These are phyloP conservation scores for Melaleuca alternifolia DNA, from an alignment of 345 rosid genomes.

Conservation along the genomic window DNA sequence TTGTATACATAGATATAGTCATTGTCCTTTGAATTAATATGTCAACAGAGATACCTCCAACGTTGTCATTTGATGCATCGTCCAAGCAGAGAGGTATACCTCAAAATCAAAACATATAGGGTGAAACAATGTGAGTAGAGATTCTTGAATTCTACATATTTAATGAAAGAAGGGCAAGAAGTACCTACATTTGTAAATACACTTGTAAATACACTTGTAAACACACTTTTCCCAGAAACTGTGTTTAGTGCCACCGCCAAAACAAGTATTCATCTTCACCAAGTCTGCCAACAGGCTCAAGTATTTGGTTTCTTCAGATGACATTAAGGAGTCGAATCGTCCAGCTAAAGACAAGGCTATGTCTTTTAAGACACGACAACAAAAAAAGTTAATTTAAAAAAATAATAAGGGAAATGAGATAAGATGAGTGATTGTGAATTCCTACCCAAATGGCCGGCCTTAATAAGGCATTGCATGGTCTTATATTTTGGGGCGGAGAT, in stretches of 20 bases:
- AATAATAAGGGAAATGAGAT: no score
- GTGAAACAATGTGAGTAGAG: neutral
- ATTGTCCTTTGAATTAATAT: neutral
- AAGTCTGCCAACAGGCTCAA: neutral
- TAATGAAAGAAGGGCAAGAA: neutral
- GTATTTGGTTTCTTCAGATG: no score
- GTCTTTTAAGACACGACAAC: neutral
- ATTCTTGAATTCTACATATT: rapidly evolving
- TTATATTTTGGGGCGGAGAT: no score
- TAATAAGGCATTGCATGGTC: no score
- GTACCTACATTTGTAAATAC: neutral
- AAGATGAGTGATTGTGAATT: no score
- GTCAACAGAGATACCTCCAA: neutral
- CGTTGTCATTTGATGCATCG: rapidly evolving
- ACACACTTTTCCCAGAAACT: neutral
- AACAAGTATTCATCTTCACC: neutral
- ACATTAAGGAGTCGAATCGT: no score
- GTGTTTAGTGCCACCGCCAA: neutral
- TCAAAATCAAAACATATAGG: neutral
- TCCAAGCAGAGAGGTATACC: neutral
- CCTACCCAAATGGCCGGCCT: no score
- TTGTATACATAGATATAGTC: neutral
- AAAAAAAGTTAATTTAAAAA: no score
- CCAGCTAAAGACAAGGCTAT: no score
- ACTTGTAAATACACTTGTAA: no score